Base-by-base conservation (phyloP, 306 rosid genomes). In the Quercus bicolor region DNA sequence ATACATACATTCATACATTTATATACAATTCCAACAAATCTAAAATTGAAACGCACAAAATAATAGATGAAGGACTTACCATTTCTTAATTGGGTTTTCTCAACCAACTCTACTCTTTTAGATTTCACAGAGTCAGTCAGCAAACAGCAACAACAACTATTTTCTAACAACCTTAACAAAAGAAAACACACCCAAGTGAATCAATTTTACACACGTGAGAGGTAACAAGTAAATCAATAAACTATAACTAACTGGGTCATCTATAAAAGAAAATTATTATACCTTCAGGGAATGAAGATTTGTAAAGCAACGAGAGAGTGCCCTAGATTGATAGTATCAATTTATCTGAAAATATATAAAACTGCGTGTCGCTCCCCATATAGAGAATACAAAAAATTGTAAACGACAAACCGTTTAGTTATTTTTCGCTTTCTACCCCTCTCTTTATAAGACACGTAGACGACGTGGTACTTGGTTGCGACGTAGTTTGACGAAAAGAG, bases 21-120 rank as follows among this genome's bases (percentile, higher is more conserved):
- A n/a, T 10, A 6, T 5, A 48, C 23, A 70, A 40, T 20, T 13
- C 57, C 31, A 51, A 12, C 14, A 5, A 43, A 23, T 20, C 33
- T 11, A 70, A 70, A 70, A 6, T 20, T 20, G 10, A 66, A 64
- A 66, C 14, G 2, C 15, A n/a, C 72, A 34, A 9, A 33, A 34
- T 28, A 29, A 29, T 34, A 9, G 34, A 19, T 40, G 45, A 8
- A 29, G 75, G 68, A 79, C 86, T 79, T 74, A 84, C 87, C 87
- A 84, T 79, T 56, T 65, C 60, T 65, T 40, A 62, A 62, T 3
- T 13, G 65, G 77, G 51, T 4, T 66, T 66, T 8, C 54, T 80
- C 77, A n/a, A 56, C 14, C 3, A 73, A 73, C 15, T 40, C 12
- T 40, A 40, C 45, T 54, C 65, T 48, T 5, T 70, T 3, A 68